Percentiles rank a stretch among this genome's conserved stretches.
Conservation (phyloP, 2,329 filamentous ascomycete species). For the Bipolaris victoriae region DNA sequence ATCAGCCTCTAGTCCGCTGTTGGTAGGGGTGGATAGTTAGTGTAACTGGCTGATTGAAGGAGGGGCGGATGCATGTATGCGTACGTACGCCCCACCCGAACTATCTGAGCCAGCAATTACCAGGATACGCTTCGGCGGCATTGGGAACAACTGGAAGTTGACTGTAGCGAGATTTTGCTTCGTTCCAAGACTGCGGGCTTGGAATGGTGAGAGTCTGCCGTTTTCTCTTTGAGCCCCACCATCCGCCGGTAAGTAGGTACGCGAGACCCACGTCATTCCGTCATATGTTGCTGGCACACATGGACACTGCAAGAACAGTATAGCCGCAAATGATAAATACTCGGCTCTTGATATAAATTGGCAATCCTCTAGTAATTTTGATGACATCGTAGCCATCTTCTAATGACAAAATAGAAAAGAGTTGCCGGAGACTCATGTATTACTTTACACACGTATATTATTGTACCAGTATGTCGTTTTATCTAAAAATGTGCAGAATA, state of each 20-base stretch:
- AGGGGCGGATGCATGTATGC: constrained; percentile 39
- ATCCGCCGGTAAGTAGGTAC: constrained; percentile 29
- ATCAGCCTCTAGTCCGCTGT: constrained; percentile 85
- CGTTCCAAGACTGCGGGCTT: constrained; percentile 6
- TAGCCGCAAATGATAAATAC: background rate
- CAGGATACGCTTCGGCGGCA: constrained; percentile 63
- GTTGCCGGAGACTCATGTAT: background rate
- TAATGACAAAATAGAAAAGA: too few species aligned
- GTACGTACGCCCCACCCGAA: constrained; percentile 85
- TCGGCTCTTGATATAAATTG: background rate
- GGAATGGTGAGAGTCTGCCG: background rate
- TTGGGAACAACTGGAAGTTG: constrained; percentile 13
- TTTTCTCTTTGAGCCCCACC: constrained; percentile 29
- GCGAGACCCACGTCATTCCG: constrained; percentile 34
- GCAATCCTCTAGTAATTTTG: background rate
- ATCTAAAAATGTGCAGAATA: background rate
- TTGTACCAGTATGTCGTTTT: background rate
- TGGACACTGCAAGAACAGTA: background rate
- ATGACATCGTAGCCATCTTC: background rate
- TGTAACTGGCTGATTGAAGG: constrained; percentile 14
- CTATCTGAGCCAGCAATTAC: constrained; percentile 89
- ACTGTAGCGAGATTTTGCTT: background rate
- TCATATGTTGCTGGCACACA: constrained; percentile 5
- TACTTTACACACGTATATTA: background rate
- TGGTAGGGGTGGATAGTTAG: constrained; percentile 49